Conservation (phyloP, 345 rosid species). For the Salix purpurea region DNA sequence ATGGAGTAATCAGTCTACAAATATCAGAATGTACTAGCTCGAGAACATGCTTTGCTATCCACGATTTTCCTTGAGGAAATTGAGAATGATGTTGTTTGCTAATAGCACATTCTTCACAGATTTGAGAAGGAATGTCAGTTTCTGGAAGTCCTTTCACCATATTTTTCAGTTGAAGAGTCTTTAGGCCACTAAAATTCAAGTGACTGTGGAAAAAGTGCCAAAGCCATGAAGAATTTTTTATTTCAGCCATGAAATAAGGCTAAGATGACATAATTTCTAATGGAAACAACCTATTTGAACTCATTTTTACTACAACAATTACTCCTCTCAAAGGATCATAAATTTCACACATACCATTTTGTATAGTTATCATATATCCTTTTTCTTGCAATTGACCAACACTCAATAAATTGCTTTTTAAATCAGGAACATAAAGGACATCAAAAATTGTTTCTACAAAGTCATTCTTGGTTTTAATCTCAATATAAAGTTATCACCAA, state of each 20-base stretch:
- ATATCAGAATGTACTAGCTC: neutral
- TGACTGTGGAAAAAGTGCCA: neutral
- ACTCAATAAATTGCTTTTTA: neutral
- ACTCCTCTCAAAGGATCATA: neutral
- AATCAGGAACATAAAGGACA: neutral
- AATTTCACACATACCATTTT: neutral
- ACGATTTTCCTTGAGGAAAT: neutral
- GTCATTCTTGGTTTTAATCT: too few relatives aligned
- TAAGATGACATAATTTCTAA: too few relatives aligned
- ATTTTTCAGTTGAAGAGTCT: neutral
- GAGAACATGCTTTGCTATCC: neutral
- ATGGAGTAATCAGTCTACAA: neutral
- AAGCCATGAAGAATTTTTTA: neutral
- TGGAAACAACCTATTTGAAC: too few relatives aligned
- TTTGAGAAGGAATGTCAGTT: neutral
- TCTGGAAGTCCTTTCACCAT: neutral
- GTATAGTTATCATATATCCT: neutral
- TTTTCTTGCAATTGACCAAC: neutral
- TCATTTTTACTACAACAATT: too few relatives aligned
- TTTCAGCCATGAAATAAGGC: neutral
- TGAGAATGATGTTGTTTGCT: neutral
- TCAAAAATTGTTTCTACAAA: neutral
- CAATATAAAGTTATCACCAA: neutral
- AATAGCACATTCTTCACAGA: neutral
- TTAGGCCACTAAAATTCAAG: neutral